These are phyloP conservation scores for Phytomonas francai DNA, from an alignment of 208 protist genomes.

Conservation along the genomic window DNA sequence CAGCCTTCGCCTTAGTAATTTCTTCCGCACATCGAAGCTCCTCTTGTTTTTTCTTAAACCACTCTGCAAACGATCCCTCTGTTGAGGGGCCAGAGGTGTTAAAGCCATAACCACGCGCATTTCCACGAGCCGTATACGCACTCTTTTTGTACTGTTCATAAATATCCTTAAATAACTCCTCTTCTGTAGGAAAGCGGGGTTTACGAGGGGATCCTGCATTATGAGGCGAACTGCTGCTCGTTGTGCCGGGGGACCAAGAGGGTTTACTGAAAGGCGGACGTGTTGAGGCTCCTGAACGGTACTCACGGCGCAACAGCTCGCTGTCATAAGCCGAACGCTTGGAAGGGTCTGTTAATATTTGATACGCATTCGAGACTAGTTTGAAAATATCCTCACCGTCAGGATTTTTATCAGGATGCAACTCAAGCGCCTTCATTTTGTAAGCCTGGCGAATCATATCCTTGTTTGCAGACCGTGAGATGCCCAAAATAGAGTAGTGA, in stretches of 20 bases:
- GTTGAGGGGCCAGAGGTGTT: neutral
- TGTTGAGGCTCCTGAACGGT: conserved; percentile 6
- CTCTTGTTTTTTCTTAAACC: conserved; percentile 80
- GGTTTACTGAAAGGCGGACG: conserved; percentile 7
- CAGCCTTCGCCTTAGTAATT: conserved; percentile 54
- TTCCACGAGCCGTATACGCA: conserved; percentile 27
- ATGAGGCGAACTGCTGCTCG: conserved; percentile 2
- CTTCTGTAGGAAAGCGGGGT: conserved; percentile 42
- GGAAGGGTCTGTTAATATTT: conserved; percentile 57
- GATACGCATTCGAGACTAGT: conserved; percentile 73
- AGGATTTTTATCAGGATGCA: conserved; percentile 89
- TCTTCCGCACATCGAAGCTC: conserved; percentile 68
- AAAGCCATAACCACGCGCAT: conserved; percentile 7
- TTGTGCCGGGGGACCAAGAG: neutral
- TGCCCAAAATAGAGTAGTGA: conserved; percentile 69
- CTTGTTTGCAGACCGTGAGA: conserved; percentile 54
- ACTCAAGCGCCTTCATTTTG: conserved; percentile 68
- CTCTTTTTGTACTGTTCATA: conserved; percentile 75
- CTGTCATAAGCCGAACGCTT: conserved; percentile 73
- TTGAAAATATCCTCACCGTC: conserved; percentile 79
- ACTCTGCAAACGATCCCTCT: conserved; percentile 65
- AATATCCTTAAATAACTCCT: conserved; percentile 74
- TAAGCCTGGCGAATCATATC: conserved; percentile 81
- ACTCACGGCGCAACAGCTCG: conserved; percentile 38
- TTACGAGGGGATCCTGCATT: conserved; percentile 16